phyloP scores from a whole-genome alignment of 2,329 filamentous ascomycete genomes.

The Aspergillus neotritici region DNA sequence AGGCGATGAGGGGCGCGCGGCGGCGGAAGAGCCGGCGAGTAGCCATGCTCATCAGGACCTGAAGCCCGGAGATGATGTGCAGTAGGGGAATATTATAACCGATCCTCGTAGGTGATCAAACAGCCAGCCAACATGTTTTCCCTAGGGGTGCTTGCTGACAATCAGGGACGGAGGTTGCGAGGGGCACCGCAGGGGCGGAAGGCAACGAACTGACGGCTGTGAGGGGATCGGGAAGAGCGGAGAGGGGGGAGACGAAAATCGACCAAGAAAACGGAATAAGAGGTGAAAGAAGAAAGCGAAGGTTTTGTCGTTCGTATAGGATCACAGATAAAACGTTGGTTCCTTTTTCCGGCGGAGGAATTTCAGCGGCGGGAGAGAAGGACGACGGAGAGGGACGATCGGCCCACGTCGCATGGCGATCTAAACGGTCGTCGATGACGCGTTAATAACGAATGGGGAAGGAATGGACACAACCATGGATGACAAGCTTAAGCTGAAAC shows the following conservation, averaged over 20 bases:
- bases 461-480: slow-evolving; percentile 5
- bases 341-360: neutral
- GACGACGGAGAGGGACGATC: slow-evolving; percentile 13
- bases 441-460: slow-evolving; percentile 10
- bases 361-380: slow-evolving; percentile 1
- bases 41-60: slow-evolving; percentile 30
- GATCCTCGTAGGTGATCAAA: slow-evolving; percentile 6
- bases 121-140: no score
- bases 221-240: no score
- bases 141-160: no score
- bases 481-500: slow-evolving; percentile 3
- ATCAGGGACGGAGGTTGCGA: no score
- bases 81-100: neutral
- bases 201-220: no score
- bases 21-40: slow-evolving; percentile 35
- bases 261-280: no score
- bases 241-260: no score
- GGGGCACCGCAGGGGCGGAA: no score
- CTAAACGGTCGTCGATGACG: slow-evolving; percentile 14
- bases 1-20: slow-evolving; percentile 45
- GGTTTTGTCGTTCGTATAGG: no score
- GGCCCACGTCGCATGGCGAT: slow-evolving; percentile 15
- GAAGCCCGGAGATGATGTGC: neutral
- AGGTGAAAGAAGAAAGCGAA: no score
- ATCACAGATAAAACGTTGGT: neutral